Evolutionary conservation across 1,284 basidiomycete genomes (phyloP), one percentile per base, ranked within the genome.

Genomic region (Athelia psychrophila): DNA sequence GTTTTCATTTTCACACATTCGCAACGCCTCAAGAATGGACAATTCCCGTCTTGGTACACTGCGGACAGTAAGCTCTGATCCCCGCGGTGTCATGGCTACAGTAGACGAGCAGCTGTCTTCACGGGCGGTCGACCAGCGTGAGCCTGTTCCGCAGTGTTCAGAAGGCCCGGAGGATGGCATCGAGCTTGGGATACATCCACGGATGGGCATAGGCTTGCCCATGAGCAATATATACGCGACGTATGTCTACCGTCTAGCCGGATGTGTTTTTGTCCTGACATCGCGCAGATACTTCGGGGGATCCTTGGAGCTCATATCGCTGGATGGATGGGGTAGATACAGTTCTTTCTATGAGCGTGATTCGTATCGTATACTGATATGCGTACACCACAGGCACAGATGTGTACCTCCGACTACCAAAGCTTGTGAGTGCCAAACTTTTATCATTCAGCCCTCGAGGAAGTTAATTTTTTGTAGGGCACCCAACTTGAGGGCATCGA

Each of bases 301-400:
- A 2, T 88, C 86, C 3, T 64, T 94, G 45, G 86, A 91, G 55
- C 70, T 94, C n/a, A 80, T 92, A 15, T 88, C 89, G 20, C 62
- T 93, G 61, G 88, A 94, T 62, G 90, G 91, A 51, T 92, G 87
- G 80, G 89, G 89, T 88, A 65, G n/a, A n/a, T n/a, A n/a, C n/a
- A 57, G 78, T 66, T 15, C 32, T 49, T 33, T 27, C 33, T 19
- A 30, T 46, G 51, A 19, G 23, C 27, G 36, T 22, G n/a, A 35
- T 16, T 48, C 36, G n/a, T 52, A 33, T 46, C 35, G 25, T 32
- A 30, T 50, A 47, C 52, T 44, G n/a, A 51, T 16, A 42, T 44
- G 22, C 13, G 38, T 50, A 5, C 5, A 51, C 30, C 25, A 19
- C 58, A 90, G 88, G 90, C 25, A 92, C 89, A 5, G 91, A 93